Percentiles rank a stretch among this genome's conserved stretches.
Evolutionary conservation across 352 stramenopile genomes (phyloP).

Genomic region (Peronosclerospora sorghi): DNA sequence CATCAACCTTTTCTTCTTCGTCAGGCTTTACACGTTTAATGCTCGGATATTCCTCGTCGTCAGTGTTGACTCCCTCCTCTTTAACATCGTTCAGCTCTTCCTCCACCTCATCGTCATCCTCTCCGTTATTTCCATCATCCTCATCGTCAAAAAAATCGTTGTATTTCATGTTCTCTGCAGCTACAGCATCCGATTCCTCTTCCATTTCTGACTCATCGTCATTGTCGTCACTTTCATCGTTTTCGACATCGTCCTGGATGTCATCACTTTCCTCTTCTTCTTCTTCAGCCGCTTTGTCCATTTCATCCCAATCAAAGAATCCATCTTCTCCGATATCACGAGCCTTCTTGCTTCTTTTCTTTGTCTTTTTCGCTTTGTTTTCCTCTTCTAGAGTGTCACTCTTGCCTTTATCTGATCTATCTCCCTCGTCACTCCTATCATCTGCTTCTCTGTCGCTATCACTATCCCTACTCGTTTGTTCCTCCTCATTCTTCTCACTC

Average conservation of each 20-base stretch:
- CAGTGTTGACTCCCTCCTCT: conserved; percentile 26
- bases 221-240: conserved; percentile 31
- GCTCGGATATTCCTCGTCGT: conserved; percentile 46
- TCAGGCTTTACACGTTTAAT: conserved; percentile 41
- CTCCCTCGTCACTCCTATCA: conserved; percentile 14
- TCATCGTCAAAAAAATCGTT: conserved; percentile 53
- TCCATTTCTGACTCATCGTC: conserved; percentile 44
- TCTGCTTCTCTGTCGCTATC: not conserved
- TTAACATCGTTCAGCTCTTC: conserved; percentile 43
- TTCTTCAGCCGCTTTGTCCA: conserved; percentile 75
- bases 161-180: conserved; percentile 43
- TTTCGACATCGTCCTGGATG: conserved; percentile 24
- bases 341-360: conserved; percentile 43
- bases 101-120: conserved; percentile 31
- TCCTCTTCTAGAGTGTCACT: conserved; percentile 19
- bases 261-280: conserved; percentile 40
- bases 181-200: conserved; percentile 38
- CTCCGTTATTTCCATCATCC: conserved; percentile 29
- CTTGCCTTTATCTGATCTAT: conserved; percentile 9
- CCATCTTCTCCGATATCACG: conserved; percentile 65
- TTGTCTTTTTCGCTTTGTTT: conserved; percentile 22
- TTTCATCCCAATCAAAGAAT: conserved; percentile 84
- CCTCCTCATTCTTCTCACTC: conserved; percentile 10
- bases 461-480: not conserved
- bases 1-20: conserved; percentile 47